Percentiles rank a stretch among this genome's conserved stretches.
Conservation (phyloP, 768 basidiomycete species). For the Brasilioporus rufonigricans region DNA sequence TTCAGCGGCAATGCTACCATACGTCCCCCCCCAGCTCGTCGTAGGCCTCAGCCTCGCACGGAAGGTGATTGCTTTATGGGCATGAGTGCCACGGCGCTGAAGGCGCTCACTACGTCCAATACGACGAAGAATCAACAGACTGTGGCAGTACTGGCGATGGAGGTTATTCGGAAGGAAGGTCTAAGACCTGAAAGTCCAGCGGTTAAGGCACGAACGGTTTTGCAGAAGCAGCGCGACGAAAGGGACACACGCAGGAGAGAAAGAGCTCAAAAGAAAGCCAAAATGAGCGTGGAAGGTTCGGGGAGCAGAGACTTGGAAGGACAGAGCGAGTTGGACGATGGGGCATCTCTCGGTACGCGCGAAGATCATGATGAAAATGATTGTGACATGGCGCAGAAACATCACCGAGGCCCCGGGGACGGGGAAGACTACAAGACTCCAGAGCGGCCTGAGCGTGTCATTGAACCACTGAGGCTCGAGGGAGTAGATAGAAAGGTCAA, state of each 20-base stretch:
- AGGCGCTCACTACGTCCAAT: constrained; percentile 68
- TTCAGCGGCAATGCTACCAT: constrained; percentile 31
- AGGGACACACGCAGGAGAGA: constrained; percentile 50
- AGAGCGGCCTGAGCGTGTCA: constrained; percentile 38
- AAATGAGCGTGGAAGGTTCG: constrained; percentile 38
- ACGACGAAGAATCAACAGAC: constrained; percentile 72
- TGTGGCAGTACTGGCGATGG: constrained; percentile 58
- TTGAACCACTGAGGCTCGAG: constrained; percentile 40
- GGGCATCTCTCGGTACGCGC: background rate
- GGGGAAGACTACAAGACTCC: constrained; percentile 80
- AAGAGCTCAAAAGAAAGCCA: constrained; percentile 60
- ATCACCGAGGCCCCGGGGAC: constrained; percentile 71
- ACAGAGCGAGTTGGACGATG: constrained; percentile 12
- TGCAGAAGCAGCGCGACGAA: constrained; percentile 68
- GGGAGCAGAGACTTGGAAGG: constrained; percentile 31
- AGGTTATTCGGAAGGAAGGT: constrained; percentile 69
- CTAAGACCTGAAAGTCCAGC: constrained; percentile 73
- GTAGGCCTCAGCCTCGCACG: constrained; percentile 37
- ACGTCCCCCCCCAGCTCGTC: constrained; percentile 39
- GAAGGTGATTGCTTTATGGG: constrained; percentile 52
- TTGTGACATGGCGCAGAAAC: constrained; percentile 32
- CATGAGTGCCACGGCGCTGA: constrained; percentile 68
- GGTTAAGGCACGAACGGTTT: constrained; percentile 67
- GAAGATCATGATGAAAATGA: constrained; percentile 27
- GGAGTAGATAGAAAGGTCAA: constrained; percentile 31